phyloP scores from a whole-genome alignment of 1,284 basidiomycete species.

The Laetiporus sulphureus region DNA sequence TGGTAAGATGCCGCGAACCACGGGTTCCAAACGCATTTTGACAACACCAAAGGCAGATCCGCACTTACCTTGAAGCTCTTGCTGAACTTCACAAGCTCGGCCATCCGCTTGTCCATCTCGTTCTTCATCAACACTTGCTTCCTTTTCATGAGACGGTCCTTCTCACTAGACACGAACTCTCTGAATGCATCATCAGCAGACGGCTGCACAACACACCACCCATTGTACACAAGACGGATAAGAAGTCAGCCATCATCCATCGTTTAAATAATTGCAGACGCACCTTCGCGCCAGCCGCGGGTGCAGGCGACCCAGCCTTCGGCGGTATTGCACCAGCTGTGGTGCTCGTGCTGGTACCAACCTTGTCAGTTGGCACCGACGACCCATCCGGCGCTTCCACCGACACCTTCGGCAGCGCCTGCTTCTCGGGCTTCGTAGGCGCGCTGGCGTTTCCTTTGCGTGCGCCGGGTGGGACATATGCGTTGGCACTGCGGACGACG shows the following conservation, averaged over 20 bases:
- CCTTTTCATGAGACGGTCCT: conserved; percentile 84
- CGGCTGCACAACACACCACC: too few species aligned
- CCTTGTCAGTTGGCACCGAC: conserved; percentile 25
- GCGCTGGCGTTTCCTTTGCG: conserved; percentile 31
- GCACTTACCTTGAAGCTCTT: conserved; percentile 71
- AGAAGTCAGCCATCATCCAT: too few species aligned
- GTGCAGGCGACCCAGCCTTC: conserved; percentile 51
- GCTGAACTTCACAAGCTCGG: conserved; percentile 90
- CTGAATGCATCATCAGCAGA: conserved; percentile 77
- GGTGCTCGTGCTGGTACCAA: too few species aligned
- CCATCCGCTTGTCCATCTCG: conserved; percentile 90
- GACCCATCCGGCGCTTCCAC: conserved; percentile 66
- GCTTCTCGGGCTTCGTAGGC: conserved; percentile 25
- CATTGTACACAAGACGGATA: too few species aligned
- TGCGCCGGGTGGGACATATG: conserved; percentile 90
- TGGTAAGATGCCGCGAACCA: too few species aligned
- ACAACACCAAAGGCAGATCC: too few species aligned
- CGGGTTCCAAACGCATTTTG: too few species aligned
- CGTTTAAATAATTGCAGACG: not conserved
- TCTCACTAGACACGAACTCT: conserved; percentile 86
- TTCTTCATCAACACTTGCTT: conserved; percentile 85
- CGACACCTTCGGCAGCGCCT: conserved; percentile 61
- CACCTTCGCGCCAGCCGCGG: conserved; percentile 19
- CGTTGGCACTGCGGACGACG: conserved; percentile 82
- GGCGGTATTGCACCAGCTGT: conserved; percentile 24